These are phyloP conservation scores for Auxenochlorella pyrenoidosa DNA, from an alignment of 139 green algal species.

Conservation along the genomic window DNA sequence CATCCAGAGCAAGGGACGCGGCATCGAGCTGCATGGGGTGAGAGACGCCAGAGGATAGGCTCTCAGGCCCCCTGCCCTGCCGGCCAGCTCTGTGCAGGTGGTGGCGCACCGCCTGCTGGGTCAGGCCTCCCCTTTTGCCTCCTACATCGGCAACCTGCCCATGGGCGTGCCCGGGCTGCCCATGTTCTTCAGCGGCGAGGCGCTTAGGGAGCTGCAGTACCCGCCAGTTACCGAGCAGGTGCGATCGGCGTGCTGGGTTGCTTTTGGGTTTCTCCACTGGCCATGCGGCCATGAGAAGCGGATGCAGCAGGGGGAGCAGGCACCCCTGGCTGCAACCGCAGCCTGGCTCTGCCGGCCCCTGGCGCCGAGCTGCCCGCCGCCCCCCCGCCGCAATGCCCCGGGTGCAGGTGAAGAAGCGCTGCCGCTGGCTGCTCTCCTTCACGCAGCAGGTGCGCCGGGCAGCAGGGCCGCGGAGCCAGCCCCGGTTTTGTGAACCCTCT, in stretches of 20 bases:
- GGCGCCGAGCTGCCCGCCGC: no score
- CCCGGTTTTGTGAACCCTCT: no score
- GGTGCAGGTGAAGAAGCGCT: slow-evolving; percentile 74
- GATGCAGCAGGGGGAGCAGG: no score
- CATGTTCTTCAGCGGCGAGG: slow-evolving; percentile 75
- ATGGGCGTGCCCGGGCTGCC: slow-evolving; percentile 73
- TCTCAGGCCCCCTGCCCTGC: no score
- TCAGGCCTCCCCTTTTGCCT: slow-evolving; percentile 47
- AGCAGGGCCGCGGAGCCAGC: no score
- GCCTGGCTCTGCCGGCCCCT: no score
- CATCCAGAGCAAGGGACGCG: no score
- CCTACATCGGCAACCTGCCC: slow-evolving; percentile 78
- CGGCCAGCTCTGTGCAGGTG: slow-evolving; percentile 42
- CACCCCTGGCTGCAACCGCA: no score
- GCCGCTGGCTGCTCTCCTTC: slow-evolving; percentile 74
- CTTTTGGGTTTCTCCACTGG: no score
- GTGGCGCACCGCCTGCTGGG: slow-evolving; percentile 65
- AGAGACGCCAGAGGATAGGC: neutral
- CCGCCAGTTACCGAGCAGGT: slow-evolving; percentile 78
- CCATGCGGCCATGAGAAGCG: no score
- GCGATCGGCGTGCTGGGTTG: neutral
- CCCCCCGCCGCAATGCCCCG: no score
- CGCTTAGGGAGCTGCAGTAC: slow-evolving; percentile 76
- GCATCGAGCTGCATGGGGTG: no score
- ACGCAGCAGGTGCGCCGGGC: slow-evolving; percentile 29